Evolutionary conservation across 2,329 filamentous ascomycete species (phyloP).

Genomic region (Berkeleyomyces basicola): DNA sequence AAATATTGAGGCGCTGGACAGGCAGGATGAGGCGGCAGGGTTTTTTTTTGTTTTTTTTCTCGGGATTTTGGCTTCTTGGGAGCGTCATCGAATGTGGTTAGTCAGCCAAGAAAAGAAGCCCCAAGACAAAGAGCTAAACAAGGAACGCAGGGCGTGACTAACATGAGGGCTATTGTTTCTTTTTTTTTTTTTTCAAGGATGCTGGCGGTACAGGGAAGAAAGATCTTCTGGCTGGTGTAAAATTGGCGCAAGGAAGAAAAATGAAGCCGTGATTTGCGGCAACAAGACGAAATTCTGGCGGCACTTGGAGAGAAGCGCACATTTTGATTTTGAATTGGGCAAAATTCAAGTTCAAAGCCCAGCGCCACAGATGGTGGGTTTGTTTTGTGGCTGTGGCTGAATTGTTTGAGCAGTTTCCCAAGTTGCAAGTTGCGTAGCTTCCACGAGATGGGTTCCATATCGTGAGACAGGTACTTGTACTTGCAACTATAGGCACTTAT

Average conservation of each 20-base stretch:
- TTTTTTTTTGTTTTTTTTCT: neutral
- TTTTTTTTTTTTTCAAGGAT: neutral
- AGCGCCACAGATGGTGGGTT: neutral
- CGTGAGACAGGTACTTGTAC: neutral
- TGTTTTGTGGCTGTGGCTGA: neutral
- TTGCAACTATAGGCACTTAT: neutral
- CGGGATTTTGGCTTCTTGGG: neutral
- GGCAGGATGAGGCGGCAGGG: neutral
- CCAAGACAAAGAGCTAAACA: neutral
- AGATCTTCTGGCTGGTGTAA: neutral
- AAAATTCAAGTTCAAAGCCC: neutral
- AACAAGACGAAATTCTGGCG: neutral
- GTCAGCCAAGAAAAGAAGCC: neutral
- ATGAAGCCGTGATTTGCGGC: too few relatives aligned
- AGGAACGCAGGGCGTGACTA: neutral
- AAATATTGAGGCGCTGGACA: neutral
- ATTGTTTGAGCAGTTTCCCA: neutral
- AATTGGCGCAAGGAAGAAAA: neutral
- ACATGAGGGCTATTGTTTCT: neutral
- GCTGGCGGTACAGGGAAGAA: neutral
- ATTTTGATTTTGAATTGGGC: neutral
- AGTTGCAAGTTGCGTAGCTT: neutral
- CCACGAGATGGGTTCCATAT: neutral
- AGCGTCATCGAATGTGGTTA: neutral
- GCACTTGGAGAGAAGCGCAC: neutral